Evolutionary conservation across 192 early-diverging fungal species (phyloP).

Genomic region (Backusella parvicylindrica): DNA sequence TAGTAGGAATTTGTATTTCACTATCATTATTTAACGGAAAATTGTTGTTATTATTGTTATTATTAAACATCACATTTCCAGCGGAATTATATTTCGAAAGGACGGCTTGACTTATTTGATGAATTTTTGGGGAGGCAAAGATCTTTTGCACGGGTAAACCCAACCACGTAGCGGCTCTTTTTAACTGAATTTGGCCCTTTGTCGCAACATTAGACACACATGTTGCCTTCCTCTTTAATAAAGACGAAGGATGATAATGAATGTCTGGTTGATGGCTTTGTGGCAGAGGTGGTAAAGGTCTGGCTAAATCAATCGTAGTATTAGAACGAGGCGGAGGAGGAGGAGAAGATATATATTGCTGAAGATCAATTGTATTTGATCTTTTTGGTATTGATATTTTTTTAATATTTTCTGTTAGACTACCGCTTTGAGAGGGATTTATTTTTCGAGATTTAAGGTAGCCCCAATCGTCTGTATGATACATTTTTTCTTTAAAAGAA

Average conservation of each 20-base stretch:
- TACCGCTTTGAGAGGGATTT: background rate
- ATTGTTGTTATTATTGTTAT: background rate
- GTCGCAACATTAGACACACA: background rate
- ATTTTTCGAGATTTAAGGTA: background rate
- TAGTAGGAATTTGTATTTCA: background rate
- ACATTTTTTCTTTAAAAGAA: background rate
- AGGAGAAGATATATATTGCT: background rate
- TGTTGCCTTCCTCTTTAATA: background rate
- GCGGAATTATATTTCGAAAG: background rate
- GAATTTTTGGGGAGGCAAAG: background rate
- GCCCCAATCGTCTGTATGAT: background rate
- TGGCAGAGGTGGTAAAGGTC: background rate
- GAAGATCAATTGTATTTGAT: background rate
- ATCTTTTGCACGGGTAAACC: slow-evolving; percentile 4
- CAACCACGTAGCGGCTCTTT: slow-evolving; percentile 6
- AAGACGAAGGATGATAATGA: background rate
- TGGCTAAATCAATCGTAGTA: background rate
- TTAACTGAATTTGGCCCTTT: slow-evolving; percentile 1
- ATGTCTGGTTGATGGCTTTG: background rate
- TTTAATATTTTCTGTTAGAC: background rate
- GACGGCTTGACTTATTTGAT: background rate
- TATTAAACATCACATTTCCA: background rate
- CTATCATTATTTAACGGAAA: background rate
- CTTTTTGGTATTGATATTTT: background rate
- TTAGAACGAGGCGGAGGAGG: background rate